Conservation (phyloP, 768 basidiomycete genomes). For the Hydnum rufescens region DNA sequence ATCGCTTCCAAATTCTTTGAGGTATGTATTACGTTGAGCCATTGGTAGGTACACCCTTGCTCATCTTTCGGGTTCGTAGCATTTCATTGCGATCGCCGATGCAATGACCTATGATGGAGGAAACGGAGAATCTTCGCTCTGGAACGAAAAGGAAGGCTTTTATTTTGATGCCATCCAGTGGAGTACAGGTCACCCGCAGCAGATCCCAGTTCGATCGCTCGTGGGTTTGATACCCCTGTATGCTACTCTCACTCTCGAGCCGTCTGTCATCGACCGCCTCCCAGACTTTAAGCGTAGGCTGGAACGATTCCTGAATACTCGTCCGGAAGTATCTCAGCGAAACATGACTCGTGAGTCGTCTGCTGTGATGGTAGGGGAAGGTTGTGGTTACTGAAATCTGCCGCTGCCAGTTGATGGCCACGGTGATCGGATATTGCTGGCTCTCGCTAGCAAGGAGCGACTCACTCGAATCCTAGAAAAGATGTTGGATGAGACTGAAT, state of each 20-base stretch:
- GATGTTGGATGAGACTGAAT: slow-evolving; percentile 94
- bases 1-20: slow-evolving; percentile 97
- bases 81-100: slow-evolving; percentile 94
- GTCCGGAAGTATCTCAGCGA: slow-evolving; percentile 61
- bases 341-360: slow-evolving; percentile 57
- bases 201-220: slow-evolving; percentile 82
- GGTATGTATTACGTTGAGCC: slow-evolving; percentile 19
- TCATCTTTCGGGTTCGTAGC: slow-evolving; percentile 25
- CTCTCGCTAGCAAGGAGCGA: slow-evolving; percentile 79
- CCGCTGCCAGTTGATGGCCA: slow-evolving; percentile 33
- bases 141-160: slow-evolving; percentile 94
- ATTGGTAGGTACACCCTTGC: not conserved
- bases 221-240: slow-evolving; percentile 96
- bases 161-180: slow-evolving; percentile 95
- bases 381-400: not conserved
- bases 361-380: not conserved
- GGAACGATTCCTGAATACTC: slow-evolving; percentile 93
- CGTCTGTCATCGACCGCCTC: slow-evolving; percentile 67
- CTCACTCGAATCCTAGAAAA: slow-evolving; percentile 73
- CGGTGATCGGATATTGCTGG: slow-evolving; percentile 71
- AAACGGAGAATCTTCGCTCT: slow-evolving; percentile 57
- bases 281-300: slow-evolving; percentile 96
- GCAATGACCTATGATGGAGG: slow-evolving; percentile 81
- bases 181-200: slow-evolving; percentile 59
- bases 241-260: slow-evolving; percentile 84